These are phyloP conservation scores for Phylloporus sp. DNA, from an alignment of 768 basidiomycete species.

Conservation along the genomic window DNA sequence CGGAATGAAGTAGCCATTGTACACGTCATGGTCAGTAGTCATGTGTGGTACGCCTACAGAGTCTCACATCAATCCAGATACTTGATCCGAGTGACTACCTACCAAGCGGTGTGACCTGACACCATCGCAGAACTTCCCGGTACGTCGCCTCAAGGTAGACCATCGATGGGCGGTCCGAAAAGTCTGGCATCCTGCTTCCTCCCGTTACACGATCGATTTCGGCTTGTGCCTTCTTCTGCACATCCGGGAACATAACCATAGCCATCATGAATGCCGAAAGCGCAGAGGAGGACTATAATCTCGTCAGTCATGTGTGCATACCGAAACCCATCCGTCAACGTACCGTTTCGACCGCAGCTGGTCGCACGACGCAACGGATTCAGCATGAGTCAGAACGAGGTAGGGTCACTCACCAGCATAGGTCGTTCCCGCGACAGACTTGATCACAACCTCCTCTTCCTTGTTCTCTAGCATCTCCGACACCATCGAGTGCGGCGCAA, in stretches of 20 bases:
- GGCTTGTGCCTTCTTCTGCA: constrained; percentile 22
- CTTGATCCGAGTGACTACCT: not conserved
- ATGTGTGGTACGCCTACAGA: constrained; percentile 28
- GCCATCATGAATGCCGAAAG: constrained; percentile 26
- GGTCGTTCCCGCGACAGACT: constrained; percentile 29
- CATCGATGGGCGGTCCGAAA: constrained; percentile 19
- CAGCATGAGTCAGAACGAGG: not conserved
- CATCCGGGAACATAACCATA: constrained; percentile 24
- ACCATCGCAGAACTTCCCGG: constrained; percentile 23
- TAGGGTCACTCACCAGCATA: constrained; percentile 24
- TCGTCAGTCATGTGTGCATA: not conserved
- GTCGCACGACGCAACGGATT: too few relatives aligned
- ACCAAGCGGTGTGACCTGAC: constrained; percentile 25
- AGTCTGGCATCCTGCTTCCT: constrained; percentile 13
- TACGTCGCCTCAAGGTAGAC: constrained; percentile 24
- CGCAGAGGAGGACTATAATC: constrained; percentile 18
- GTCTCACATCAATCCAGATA: not conserved
- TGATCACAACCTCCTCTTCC: constrained; percentile 26
- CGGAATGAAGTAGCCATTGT: constrained; percentile 17
- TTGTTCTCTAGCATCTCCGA: constrained; percentile 22
- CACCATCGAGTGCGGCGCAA: constrained; percentile 19
- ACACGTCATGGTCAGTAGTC: constrained; percentile 12
- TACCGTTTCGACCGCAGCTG: constrained; percentile 24
- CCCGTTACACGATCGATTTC: constrained; percentile 25
- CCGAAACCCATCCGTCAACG: not conserved